Evolutionary conservation across 2,329 filamentous ascomycete genomes (phyloP).

Genomic region (Xylaria sp.): DNA sequence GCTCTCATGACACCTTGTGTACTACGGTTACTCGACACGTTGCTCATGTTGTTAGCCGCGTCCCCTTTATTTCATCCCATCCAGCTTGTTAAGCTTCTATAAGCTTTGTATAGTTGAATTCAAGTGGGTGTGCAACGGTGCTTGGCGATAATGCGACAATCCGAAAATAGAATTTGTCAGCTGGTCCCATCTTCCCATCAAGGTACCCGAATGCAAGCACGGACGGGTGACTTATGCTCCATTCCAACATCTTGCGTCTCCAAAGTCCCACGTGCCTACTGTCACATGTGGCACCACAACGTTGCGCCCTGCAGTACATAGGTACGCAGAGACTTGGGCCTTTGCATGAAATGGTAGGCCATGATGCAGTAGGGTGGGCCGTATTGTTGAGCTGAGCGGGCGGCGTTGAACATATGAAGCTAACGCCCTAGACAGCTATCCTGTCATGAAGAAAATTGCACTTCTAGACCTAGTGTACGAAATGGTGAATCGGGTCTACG

Average conservation of each 20-base stretch:
- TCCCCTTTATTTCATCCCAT: background rate
- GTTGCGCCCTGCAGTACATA: background rate
- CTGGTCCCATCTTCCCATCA: constrained; percentile 9
- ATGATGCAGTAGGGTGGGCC: background rate
- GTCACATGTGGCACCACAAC: background rate
- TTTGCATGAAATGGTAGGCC: background rate
- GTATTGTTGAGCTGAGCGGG: background rate
- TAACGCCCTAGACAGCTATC: background rate
- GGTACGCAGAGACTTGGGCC: background rate
- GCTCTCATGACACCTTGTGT: background rate
- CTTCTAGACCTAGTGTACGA: constrained; percentile 78
- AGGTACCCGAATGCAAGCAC: constrained; percentile 12
- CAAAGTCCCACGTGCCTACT: constrained; percentile 7
- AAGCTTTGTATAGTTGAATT: background rate
- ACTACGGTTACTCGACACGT: constrained; percentile 1
- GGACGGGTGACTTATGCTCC: constrained; percentile 4
- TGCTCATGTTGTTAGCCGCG: constrained; percentile 11
- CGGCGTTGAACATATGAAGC: background rate
- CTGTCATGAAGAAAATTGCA: constrained; percentile 80
- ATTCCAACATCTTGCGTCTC: background rate
- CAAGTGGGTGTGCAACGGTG: background rate
- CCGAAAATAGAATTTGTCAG: background rate
- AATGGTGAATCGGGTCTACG: constrained; percentile 80
- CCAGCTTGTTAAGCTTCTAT: constrained; percentile 2
- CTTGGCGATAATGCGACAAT: background rate